These are phyloP conservation scores for Trichocladium uniseriatum DNA, from an alignment of 495 filamentous ascomycete species.

Conservation along the genomic window DNA sequence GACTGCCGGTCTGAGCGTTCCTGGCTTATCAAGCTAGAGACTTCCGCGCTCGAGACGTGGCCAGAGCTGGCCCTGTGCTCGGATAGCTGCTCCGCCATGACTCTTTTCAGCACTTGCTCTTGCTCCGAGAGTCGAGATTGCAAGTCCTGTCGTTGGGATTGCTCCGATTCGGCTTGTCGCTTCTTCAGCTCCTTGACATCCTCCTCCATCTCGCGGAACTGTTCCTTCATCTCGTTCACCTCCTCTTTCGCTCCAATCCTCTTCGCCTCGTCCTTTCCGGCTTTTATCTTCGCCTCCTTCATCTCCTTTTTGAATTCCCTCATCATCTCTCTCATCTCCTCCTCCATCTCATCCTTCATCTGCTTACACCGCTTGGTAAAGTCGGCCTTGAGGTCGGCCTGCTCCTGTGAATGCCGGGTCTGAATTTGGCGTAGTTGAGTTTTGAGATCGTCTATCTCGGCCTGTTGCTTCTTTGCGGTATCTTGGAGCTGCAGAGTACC, in stretches of 20 bases:
- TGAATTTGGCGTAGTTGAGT: not conserved
- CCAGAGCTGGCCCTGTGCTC: not conserved
- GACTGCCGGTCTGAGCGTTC: not conserved
- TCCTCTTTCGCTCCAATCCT: not conserved
- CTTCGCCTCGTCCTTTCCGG: not conserved
- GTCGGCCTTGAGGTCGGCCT: not conserved
- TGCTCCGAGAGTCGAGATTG: not conserved
- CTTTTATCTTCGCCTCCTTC: not conserved
- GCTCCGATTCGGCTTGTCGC: not conserved
- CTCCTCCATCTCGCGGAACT: not conserved
- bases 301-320: not conserved
- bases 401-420: not conserved
- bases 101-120: not conserved
- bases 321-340: not conserved
- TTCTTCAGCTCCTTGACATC: constrained; percentile 7
- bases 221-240: constrained; percentile 1
- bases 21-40: not conserved
- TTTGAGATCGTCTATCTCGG: not conserved
- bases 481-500: not conserved
- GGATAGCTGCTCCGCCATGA: not conserved
- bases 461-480: not conserved
- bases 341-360: not conserved
- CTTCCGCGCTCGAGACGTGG: not conserved
- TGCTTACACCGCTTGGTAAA: not conserved
- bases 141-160: not conserved